Base-by-base conservation (phyloP, 148 eudicot genomes). In the Camellia lanceoleosa region DNA sequence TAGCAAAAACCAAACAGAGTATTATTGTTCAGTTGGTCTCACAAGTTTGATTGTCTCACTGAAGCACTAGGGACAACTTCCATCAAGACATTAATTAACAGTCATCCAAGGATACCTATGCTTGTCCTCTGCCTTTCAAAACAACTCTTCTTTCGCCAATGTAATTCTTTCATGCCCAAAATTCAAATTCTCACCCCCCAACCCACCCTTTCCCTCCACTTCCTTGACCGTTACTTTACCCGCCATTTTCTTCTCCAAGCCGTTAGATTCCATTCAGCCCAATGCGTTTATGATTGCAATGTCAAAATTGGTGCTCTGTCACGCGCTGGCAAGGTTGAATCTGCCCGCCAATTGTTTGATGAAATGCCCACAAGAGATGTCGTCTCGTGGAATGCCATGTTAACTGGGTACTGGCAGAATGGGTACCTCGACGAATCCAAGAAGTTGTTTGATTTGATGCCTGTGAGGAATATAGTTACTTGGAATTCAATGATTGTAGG, bases 371-470 rank as follows among this genome's bases (percentile, higher is more conserved):
- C 20, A 13, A 79, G 85, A 80, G 87, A 87, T 13, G 75, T 84
- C 3, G 79, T 86, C 44, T 52, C 88, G 2, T 84, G 86, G 86
- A 84, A 86, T 65, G 72, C 84, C 58, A 71, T 84, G 23, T 63
- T 83, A 30, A 86, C 88, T n/a, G 88, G 80, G 14, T 86, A 83
- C 78, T 86, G 86, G 88, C 59, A 83, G 79, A 83, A 86, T 71
- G 84, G 86, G 47, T 75, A 62, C 42, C 14, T 86, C 7, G 18
- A 63, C 30, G 80, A 86, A 73, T 78, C 86, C 7, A 78, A 78
- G 84, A 70, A 8, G 47, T 19, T 83, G 19, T 86, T 86, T n/a
- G 68, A 81, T 12, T 66, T 70, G 4, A 86, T 86, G 84, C 81
- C 83, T 8, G 46, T 30, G 73, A 81, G 73, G 77, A 81, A 81